phyloP scores from a whole-genome alignment of 305 asterid species.

The Striga hermonthica region DNA sequence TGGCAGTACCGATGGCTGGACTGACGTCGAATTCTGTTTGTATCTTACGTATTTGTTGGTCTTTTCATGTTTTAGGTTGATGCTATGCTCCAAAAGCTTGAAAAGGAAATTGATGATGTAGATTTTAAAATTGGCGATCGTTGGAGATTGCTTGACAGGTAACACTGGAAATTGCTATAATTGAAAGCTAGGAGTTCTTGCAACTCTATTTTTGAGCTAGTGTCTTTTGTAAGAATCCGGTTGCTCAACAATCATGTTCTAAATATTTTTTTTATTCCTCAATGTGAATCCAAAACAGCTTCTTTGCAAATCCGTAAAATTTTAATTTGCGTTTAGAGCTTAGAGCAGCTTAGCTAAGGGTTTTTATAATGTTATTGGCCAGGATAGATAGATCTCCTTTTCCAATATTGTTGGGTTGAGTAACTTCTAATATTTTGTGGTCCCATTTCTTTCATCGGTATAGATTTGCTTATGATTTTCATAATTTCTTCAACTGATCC shows the following conservation, averaged over 20 bases:
- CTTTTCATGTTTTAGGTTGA: constrained; percentile 63
- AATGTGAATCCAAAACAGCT: constrained; percentile 3
- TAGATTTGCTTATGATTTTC: constrained; percentile 4
- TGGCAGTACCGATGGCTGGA: constrained; percentile 8
- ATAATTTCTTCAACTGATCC: constrained; percentile 11
- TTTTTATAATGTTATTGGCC: neutral
- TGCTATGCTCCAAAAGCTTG: constrained; percentile 96
- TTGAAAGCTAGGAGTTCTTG: constrained; percentile 23
- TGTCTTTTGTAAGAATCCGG: constrained; percentile 15
- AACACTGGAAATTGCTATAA: constrained; percentile 27
- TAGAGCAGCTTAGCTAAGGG: constrained; percentile 1
- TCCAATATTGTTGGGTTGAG: too few relatives aligned
- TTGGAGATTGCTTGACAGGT: constrained; percentile 97
- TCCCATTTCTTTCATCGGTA: constrained; percentile 1
- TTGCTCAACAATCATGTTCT: constrained; percentile 20
- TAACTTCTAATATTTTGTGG: neutral
- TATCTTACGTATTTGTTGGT: constrained; percentile 30
- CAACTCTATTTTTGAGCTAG: constrained; percentile 7
- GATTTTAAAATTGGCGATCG: constrained; percentile 90
- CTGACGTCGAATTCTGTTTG: constrained; percentile 16
- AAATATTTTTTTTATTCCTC: constrained; percentile 10
- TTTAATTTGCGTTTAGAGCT: constrained; percentile 13
- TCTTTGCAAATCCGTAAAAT: constrained; percentile 1
- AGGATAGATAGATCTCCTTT: too few relatives aligned
- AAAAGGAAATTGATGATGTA: constrained; percentile 94